Evolutionary conservation across 805 yeast species (phyloP), one percentile per base, ranked within the genome.

Genomic region (Maudiozyma turicensis): DNA sequence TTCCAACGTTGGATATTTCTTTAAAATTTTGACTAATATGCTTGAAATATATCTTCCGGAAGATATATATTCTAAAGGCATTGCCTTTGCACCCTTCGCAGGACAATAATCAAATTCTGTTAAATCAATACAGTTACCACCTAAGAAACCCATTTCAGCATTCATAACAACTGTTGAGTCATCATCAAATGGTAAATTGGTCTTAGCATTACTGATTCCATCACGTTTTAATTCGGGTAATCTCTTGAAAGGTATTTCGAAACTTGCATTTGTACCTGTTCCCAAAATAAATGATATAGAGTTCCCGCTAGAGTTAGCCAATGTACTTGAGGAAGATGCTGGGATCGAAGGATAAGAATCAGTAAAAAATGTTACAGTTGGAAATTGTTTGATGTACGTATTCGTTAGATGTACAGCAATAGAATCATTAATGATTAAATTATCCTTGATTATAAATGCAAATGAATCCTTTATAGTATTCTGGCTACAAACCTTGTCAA

Each of bases 401-500:
- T 81, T 82, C 0, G 86, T 74, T 9, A 82, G 66, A 58, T 73
- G 77, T 0, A 81, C 85, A 0, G 86, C 82, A n/a, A 80, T 72
- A 1, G 86, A 76, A 58, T 80, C 89, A 60, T 83, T 83, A 32
- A 82, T 66, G 38, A 82, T 72, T 34, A 43, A 20, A 39, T 48
- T 48, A 13, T 72, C 64, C 51, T 69, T 62, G 26, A 82, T 71
- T 13, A 66, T 59, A 14, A 75, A 62, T 1, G 54, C 46, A 8
- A 74, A 43, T 3, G 58, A 57, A 8, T 41, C 40, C 13, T 44
- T 29, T 11, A 44, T 30, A 38, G 41, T 38, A 10, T 48, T 38
- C 13, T 39, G 32, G 6, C 13, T 14, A 2, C 45, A 34, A n/a
- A 48, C 44, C 8, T 57, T 55, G 3, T 48, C 28, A 50, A 73